A percentile compares a stretch with the other conserved stretches of the same genome.
Conservation (phyloP, 345 rosid species). For the Punica granatum region DNA sequence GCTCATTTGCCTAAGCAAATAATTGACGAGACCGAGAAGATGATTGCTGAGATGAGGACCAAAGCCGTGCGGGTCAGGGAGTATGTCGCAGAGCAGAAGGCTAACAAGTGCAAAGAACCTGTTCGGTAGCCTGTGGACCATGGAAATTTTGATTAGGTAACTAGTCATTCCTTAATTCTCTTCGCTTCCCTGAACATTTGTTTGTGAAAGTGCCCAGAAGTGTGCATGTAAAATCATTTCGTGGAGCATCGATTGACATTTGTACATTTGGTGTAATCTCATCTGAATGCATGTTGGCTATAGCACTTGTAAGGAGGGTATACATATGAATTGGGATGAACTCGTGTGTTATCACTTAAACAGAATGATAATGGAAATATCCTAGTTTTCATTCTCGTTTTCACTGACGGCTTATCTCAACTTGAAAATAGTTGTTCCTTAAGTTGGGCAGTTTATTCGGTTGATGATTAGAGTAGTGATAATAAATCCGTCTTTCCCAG, state of each 20-base stretch:
- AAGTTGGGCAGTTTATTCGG: background rate
- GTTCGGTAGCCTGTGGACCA: background rate
- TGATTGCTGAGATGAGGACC: constrained; percentile 46
- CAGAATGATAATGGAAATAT: no score
- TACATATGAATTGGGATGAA: no score
- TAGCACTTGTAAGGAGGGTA: no score
- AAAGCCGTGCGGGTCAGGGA: constrained; percentile 35
- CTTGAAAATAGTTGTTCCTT: background rate
- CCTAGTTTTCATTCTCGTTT: no score
- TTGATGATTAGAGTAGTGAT: background rate
- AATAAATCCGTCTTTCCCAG: no score
- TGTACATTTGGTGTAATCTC: no score
- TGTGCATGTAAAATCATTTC: background rate
- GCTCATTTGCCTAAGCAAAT: constrained; percentile 42
- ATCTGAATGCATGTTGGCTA: no score
- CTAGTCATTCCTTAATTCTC: background rate
- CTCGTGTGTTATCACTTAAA: no score
- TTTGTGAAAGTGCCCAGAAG: background rate
- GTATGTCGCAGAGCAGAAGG: constrained; percentile 45
- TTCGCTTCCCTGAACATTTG: background rate
- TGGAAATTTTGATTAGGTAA: background rate
- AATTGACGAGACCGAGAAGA: constrained; percentile 45
- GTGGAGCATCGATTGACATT: background rate
- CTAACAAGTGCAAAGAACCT: constrained; percentile 10
- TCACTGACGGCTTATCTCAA: no score